Base-by-base conservation (phyloP, 306 rosid genomes). In the Vigna unguiculata region DNA sequence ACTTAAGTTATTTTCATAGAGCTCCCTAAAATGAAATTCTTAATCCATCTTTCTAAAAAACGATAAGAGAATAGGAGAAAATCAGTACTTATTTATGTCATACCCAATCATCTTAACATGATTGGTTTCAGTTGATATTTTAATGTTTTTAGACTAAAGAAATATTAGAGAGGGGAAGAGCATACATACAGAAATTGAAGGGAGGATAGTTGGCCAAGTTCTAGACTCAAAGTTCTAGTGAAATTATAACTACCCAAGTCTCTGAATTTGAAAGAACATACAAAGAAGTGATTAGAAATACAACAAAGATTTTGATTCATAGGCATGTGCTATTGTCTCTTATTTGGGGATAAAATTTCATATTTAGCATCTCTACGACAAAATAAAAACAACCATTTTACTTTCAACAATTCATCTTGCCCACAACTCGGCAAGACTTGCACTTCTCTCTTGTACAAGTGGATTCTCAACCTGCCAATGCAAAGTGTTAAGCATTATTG, bases 381-480 rank as follows among this genome's bases (percentile, higher is more conserved):
- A 54, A n/a, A 9, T 3, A 21, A 11, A 65, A 14, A 41, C 7
- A 9, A 80, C 14, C 20, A 41, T 9, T 21, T 70, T 87, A 92
- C 99, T 90, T 95, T 86, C 82, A 95, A 79, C 69, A 95, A 83
- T 82, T 95, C 99, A 80, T 95, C 97, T 82, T 86, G 85, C 38
- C 99, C 99, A 71, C 86, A 83, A 57, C 97, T 97, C 22, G 85
- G 83, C 80, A 95, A 80, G 70, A 95, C 97, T 72, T 95, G 97
- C 76, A 92, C 83, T 68, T 79, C 97, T 90, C 82, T 95, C 99
- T 82, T 95, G 99, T 78, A 95, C 85, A 68, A 95, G 99, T 64
- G 99, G 99, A 85, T 89, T 92, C 83, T 92, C 97, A 71, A 91
- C 99, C 98, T 93, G 89, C 32, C 8, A 61, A 85, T 25, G 69